Percentiles rank a stretch among this genome's conserved stretches.
Evolutionary conservation across 169 alveolate genomes (phyloP).

Genomic region (Babesia bovis): DNA sequence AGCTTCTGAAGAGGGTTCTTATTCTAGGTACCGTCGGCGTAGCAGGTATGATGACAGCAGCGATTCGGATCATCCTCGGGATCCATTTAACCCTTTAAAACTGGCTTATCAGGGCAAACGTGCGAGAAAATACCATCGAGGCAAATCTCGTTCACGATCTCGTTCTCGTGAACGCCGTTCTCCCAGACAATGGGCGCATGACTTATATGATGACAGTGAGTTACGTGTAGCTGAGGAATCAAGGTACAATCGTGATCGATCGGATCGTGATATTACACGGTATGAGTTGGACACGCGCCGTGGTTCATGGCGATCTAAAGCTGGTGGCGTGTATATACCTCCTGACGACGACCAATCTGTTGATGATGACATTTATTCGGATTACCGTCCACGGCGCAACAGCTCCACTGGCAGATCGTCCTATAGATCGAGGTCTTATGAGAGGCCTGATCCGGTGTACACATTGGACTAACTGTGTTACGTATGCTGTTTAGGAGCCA

Average conservation of each 20-base stretch:
- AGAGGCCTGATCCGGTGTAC: slow-evolving; percentile 44
- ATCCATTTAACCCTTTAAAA: slow-evolving; percentile 63
- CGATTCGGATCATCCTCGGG: slow-evolving; percentile 54
- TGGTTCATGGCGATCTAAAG: slow-evolving; percentile 62
- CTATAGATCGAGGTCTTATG: slow-evolving; percentile 13
- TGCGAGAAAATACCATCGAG: neutral
- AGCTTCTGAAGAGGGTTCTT: neutral
- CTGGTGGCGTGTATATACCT: slow-evolving; percentile 68
- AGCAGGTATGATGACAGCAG: slow-evolving; percentile 4
- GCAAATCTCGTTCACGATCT: neutral
- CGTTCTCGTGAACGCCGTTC: neutral
- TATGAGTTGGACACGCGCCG: slow-evolving; percentile 33
- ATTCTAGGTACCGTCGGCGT: neutral
- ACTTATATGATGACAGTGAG: slow-evolving; percentile 27
- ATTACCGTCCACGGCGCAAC: slow-evolving; percentile 4
- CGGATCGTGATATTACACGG: neutral
- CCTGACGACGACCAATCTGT: slow-evolving; percentile 13
- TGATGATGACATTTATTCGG: slow-evolving; percentile 36
- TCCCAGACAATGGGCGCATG: slow-evolving; percentile 56
- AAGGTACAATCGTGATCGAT: neutral
- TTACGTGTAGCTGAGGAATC: slow-evolving; percentile 16
- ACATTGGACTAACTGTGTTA: slow-evolving; percentile 9
- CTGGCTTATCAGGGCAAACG: slow-evolving; percentile 36
- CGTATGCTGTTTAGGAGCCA: neutral
- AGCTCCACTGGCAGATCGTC: neutral